Evolutionary conservation across 1,139 yeast genomes (phyloP).

Genomic region (Geotrichum restrictum): DNA sequence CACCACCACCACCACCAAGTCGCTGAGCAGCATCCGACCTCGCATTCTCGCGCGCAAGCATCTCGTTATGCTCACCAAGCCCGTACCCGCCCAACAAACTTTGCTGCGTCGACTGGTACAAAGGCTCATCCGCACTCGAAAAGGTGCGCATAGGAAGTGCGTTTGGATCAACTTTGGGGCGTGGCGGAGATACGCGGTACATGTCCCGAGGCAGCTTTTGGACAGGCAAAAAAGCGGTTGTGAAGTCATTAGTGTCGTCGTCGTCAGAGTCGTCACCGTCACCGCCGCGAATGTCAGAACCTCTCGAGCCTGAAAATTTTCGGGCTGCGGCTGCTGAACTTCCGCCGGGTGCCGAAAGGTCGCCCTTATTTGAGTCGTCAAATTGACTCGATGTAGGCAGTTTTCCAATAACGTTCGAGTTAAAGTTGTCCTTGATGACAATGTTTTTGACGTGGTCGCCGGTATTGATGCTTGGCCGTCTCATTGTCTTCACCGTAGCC

Average conservation of each 20-base stretch:
- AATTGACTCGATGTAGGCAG: background rate
- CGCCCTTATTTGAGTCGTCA: background rate
- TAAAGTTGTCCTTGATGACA: slow-evolving; percentile 20
- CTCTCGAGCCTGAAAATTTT: no score
- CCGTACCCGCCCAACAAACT: background rate
- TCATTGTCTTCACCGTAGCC: slow-evolving; percentile 26
- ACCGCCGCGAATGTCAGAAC: no score
- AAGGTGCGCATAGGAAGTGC: background rate
- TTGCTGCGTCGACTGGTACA: background rate
- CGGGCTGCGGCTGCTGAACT: background rate
- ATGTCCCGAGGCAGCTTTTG: background rate
- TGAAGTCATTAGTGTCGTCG: background rate
- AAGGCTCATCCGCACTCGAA: background rate
- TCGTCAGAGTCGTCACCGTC: background rate
- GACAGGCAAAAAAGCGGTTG: slow-evolving; percentile 1
- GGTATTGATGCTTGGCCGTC: slow-evolving; percentile 31
- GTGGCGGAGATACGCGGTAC: background rate
- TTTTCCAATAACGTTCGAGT: slow-evolving; percentile 2
- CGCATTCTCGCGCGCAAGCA: background rate
- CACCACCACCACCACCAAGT: no score
- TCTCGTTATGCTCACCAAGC: background rate
- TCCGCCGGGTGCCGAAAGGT: background rate
- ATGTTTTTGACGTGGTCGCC: slow-evolving; percentile 31
- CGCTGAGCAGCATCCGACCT: background rate
- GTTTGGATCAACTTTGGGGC: background rate